Percentiles rank a stretch among this genome's conserved stretches.
These are phyloP conservation scores for Batrachochytrium dendrobatidis DNA, from an alignment of 371 early-diverging fungal genomes.

Conservation along the genomic window DNA sequence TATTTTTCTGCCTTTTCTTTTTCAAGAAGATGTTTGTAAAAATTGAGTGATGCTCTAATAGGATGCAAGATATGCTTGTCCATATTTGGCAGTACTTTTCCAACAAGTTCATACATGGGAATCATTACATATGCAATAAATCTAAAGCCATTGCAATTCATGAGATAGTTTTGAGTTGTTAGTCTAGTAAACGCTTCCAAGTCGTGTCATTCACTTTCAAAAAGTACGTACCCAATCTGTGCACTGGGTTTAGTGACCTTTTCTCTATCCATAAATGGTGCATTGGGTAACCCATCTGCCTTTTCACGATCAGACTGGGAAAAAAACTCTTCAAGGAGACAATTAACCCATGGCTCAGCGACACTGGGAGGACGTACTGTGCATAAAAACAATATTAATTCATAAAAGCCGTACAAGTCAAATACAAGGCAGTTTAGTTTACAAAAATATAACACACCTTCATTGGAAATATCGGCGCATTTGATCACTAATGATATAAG, in stretches of 20 bases:
- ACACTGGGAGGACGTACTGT: conserved; percentile 29
- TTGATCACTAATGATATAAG: conserved; percentile 37
- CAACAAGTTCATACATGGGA: conserved; percentile 38
- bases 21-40: conserved; percentile 30
- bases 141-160: conserved; percentile 10
- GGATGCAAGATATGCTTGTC: conserved; percentile 25
- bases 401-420: not conserved
- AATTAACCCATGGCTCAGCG: conserved; percentile 43
- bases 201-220: not conserved
- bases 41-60: conserved; percentile 22
- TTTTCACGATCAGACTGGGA: conserved; percentile 41
- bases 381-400: not conserved
- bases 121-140: conserved; percentile 45
- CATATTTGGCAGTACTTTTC: conserved; percentile 33
- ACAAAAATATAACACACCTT: conserved; percentile 14
- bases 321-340: conserved; percentile 42
- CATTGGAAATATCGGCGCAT: conserved; percentile 43
- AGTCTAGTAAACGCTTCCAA: not conserved
- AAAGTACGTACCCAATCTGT: conserved; percentile 30
- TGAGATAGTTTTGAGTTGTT: not conserved
- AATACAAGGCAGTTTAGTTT: conserved; percentile 8
- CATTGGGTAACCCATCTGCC: conserved; percentile 35
- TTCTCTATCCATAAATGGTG: conserved; percentile 45
- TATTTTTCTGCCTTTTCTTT: too few relatives aligned
- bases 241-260: conserved; percentile 43